Evolutionary conservation across 1,139 yeast genomes (phyloP), one percentile per base, ranked within the genome.

Genomic region (Ogataea hybrid): DNA sequence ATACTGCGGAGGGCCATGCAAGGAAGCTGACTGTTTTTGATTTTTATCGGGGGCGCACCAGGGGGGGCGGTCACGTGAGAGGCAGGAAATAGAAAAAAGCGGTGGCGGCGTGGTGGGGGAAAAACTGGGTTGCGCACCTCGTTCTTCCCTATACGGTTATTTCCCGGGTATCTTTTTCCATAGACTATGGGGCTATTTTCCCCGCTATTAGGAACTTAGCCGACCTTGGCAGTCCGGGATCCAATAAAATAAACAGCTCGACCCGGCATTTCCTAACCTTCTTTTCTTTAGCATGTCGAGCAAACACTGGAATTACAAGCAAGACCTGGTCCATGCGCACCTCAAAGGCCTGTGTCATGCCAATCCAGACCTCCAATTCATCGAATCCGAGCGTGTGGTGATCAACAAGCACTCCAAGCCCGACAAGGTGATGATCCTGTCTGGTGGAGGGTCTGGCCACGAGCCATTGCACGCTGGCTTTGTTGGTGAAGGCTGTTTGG

Each of bases 401-500:
- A 84, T 71, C 66, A 68, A 69, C 43, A 64, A 71, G 5, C 46
- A 58, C 3, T 60, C 67, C 30, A 58, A 69, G 16, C 41, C 58
- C n/a, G 64, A 67, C 22, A 81, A 84, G 55, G 83, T 89, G 35
- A 75, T 88, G 4, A 56, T 90, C 41, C 68, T 90, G 21, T 81
- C 96, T 35, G 96, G 97, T 44, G 97, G 97, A 42, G 97, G 97
- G 23, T 81, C 92, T 8, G 97, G 97, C 28, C 97, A 90, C 61
- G 97, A 90, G 64, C 97, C 97, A 23, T 72, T 90, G 7, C 96
- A 89, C 59, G 92, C 86, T 5, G 97, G 96, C 0, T 89, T 79
- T 59, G 92, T 90, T 11, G 97, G 97, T 5, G 72, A 76, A 21
- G 92, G 92, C 40, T 68, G 84, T 56, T 65, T 90, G 32, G 88